Base-by-base conservation (phyloP, 2,329 filamentous ascomycete species). In the Sphaerostilbella broomeana region DNA sequence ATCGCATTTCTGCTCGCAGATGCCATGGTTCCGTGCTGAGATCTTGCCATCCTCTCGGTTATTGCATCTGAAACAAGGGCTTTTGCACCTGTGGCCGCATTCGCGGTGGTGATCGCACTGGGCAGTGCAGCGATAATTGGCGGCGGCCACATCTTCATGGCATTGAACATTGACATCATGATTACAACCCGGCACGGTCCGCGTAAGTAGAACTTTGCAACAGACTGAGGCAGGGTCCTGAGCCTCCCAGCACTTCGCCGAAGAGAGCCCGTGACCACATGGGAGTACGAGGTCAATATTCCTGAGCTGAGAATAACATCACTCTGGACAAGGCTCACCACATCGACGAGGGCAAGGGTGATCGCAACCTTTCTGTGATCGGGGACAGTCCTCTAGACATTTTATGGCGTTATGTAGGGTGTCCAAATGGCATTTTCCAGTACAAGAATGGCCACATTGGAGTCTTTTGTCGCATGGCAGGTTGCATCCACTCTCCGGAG, bases 401-500 rank as follows among this genome's bases (percentile, higher is more conserved):
- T 54, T 58, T 26, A 71, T 60, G 2, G 64, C 66, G 11, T 61
- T 54, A 46, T 76, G 72, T 4, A 75, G 51, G 4, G 60, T 47
- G 1, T 68, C 55, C 0, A 70, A 67, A 44, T 76, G 72, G 40
- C 72, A 76, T 21, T 55, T 57, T 5, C 60, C 62, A 7, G 50
- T 47, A 40, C 73, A 76, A 1, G 53, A 39, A 47, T 76, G 72
- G 0, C 72, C 72, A 40, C 72, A 76, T 0, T 51, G 22, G 7
- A 73, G 56, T 53, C 70, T 42, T 65, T 57, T 43, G 52, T 67
- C 62, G 44, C 80, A 84, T 1, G 56, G 56, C 12, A 67, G 51
- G 28, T 54, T 52, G 47, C 79, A 84, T 1, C 81, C 81, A 27
- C 78, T 78, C 53, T 85, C 80, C 0, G 80, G 81, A 0, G 72